A percentile compares a stretch with the other conserved stretches of the same genome.
Evolutionary conservation across 352 stramenopile species (phyloP).

Genomic region (Hyaloperonospora brassicae): DNA sequence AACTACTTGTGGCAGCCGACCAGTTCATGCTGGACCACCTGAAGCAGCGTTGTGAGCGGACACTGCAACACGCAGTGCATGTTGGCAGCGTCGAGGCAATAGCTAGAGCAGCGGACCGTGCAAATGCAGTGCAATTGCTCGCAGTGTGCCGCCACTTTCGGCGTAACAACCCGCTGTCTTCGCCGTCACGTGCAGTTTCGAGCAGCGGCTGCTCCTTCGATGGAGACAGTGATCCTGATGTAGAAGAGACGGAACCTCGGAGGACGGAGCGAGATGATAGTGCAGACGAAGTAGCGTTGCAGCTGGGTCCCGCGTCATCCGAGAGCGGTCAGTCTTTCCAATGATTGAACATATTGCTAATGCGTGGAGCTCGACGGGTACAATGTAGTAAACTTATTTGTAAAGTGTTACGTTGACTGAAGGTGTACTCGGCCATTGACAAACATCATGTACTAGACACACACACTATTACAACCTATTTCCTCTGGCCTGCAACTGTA

Average conservation of each 20-base stretch:
- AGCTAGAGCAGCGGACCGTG: slow-evolving; percentile 82
- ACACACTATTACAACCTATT: slow-evolving; percentile 17
- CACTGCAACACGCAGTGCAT: slow-evolving; percentile 77
- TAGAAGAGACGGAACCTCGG: slow-evolving; percentile 14
- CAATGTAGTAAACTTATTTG: slow-evolving; percentile 23
- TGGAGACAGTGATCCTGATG: slow-evolving; percentile 10
- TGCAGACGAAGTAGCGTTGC: slow-evolving; percentile 10
- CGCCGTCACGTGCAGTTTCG: slow-evolving; percentile 1
- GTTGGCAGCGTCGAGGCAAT: slow-evolving; percentile 84
- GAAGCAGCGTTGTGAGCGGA: slow-evolving; percentile 91
- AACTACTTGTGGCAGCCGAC: slow-evolving; percentile 90
- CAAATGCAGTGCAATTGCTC: slow-evolving; percentile 87
- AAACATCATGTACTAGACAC: slow-evolving; percentile 11
- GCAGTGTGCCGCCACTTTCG: slow-evolving; percentile 89
- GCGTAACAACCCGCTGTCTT: slow-evolving; percentile 60
- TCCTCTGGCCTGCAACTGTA: too few relatives aligned
- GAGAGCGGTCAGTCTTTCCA: slow-evolving; percentile 7
- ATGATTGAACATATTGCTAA: slow-evolving; percentile 1
- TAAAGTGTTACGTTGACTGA: slow-evolving; percentile 14
- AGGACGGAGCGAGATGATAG: slow-evolving; percentile 9
- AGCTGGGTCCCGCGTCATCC: slow-evolving; percentile 17
- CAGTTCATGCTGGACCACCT: slow-evolving; percentile 96
- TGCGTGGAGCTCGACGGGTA: slow-evolving; percentile 6
- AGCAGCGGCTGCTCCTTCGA: slow-evolving; percentile 17
- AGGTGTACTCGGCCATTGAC: slow-evolving; percentile 18